Evolutionary conservation across 2,329 filamentous ascomycete genomes (phyloP).

Genomic region (Fusarium sororula): DNA sequence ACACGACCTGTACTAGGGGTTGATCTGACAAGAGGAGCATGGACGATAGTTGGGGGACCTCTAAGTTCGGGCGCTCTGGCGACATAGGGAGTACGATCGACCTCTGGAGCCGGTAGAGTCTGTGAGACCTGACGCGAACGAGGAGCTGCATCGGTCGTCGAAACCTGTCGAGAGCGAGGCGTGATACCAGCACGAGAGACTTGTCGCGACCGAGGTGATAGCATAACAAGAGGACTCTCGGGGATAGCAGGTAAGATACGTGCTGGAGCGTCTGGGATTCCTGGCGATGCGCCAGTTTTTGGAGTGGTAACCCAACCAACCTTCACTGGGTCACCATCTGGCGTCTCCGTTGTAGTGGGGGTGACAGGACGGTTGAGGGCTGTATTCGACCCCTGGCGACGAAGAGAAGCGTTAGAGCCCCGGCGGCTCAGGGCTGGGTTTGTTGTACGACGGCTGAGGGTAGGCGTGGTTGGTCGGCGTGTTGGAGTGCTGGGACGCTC

Average conservation of each 20-base stretch:
- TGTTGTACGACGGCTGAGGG: conserved; percentile 25
- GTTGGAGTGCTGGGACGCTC: conserved; percentile 28
- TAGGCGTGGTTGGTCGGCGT: conserved; percentile 29
- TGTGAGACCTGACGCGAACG: conserved; percentile 27
- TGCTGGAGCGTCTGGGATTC: conserved; percentile 14
- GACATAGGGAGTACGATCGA: background rate
- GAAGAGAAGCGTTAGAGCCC: conserved; percentile 21
- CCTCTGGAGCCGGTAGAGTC: conserved; percentile 11
- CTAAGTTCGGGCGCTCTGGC: background rate
- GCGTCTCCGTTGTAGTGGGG: background rate
- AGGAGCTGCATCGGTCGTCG: background rate
- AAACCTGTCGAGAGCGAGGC: conserved; percentile 22
- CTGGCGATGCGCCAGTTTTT: background rate
- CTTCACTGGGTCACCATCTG: conserved; percentile 19
- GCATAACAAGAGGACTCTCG: conserved; percentile 23
- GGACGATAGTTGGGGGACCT: background rate
- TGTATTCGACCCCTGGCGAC: conserved; percentile 24
- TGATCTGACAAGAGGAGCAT: background rate
- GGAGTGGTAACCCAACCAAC: background rate
- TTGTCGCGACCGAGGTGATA: conserved; percentile 24
- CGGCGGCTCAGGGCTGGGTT: conserved; percentile 27
- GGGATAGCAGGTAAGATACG: conserved; percentile 26
- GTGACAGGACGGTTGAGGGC: conserved; percentile 24
- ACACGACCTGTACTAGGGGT: background rate
- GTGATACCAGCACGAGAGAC: conserved; percentile 13